phyloP scores from a whole-genome alignment of 2,329 filamentous ascomycete genomes.

The Tolypocladium endophyticum region DNA sequence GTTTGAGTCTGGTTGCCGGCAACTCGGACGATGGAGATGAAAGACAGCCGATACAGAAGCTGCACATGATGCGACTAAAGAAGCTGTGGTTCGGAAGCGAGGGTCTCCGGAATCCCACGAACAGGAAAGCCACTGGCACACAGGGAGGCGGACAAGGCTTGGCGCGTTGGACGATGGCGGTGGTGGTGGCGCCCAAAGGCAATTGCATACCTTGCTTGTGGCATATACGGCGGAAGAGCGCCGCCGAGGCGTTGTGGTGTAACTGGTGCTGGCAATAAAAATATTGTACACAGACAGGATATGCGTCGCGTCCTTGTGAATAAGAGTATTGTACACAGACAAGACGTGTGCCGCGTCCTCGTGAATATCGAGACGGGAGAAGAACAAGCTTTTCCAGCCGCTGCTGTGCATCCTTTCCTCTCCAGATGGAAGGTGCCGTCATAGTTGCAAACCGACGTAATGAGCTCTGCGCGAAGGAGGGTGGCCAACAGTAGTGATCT shows the following conservation, averaged over 20 bases:
- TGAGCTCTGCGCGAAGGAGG: background rate
- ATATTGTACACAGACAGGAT: background rate
- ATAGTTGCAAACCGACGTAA: background rate
- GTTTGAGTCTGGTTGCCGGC: constrained; percentile 33
- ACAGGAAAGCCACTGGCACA: background rate
- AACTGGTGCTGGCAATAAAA: background rate
- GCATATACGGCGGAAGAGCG: background rate
- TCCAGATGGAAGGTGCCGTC: background rate
- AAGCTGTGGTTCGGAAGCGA: background rate
- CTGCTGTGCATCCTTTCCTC: background rate
- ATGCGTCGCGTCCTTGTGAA: background rate
- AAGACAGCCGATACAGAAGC: background rate
- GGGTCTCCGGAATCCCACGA: background rate
- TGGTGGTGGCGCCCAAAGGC: background rate
- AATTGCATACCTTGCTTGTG: background rate
- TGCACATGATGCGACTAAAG: background rate
- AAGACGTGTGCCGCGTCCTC: background rate
- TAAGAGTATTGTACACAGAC: background rate
- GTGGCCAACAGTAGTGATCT: background rate
- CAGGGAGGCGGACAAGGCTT: background rate
- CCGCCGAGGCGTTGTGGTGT: constrained; percentile 1
- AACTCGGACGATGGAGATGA: background rate
- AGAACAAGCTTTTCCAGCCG: background rate
- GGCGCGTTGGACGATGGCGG: background rate
- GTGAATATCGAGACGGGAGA: background rate